These are phyloP conservation scores for Tetragonia tetragonoides DNA, from an alignment of 148 eudicot genomes.

Conservation along the genomic window DNA sequence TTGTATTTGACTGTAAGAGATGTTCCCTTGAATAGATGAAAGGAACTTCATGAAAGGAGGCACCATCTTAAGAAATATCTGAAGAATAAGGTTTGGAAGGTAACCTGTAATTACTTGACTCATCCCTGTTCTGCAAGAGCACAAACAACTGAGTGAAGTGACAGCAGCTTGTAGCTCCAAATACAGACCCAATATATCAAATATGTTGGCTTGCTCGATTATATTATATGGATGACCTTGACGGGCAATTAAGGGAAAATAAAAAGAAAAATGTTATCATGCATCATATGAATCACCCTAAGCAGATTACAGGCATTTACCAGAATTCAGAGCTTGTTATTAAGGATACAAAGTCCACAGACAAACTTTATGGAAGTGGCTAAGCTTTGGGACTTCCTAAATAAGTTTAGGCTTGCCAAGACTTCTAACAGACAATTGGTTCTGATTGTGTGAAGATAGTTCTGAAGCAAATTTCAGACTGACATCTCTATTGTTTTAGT, in stretches of 20 bases:
- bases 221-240: not conserved
- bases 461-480: not conserved
- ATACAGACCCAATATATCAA: not conserved
- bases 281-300: not conserved
- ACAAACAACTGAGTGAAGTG: constrained; percentile 3
- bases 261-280: not conserved
- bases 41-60: constrained; percentile 77
- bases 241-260: not conserved
- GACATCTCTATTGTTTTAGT: too few species aligned
- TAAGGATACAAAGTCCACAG: not conserved
- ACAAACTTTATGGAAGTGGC: not conserved
- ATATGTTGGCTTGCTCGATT: not conserved
- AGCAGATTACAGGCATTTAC: too few species aligned
- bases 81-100: constrained; percentile 77
- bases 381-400: not conserved
- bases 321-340: not conserved
- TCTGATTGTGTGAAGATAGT: not conserved
- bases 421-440: not conserved
- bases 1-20: constrained; percentile 62
- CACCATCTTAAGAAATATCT: constrained; percentile 48
- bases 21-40: constrained; percentile 68
- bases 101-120: constrained; percentile 69
- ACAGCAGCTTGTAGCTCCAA: constrained; percentile 4
- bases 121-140: constrained; percentile 49
- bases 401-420: not conserved